These are phyloP conservation scores for Spirogloea muscicola DNA, from an alignment of 139 green algal species.

Conservation along the genomic window DNA sequence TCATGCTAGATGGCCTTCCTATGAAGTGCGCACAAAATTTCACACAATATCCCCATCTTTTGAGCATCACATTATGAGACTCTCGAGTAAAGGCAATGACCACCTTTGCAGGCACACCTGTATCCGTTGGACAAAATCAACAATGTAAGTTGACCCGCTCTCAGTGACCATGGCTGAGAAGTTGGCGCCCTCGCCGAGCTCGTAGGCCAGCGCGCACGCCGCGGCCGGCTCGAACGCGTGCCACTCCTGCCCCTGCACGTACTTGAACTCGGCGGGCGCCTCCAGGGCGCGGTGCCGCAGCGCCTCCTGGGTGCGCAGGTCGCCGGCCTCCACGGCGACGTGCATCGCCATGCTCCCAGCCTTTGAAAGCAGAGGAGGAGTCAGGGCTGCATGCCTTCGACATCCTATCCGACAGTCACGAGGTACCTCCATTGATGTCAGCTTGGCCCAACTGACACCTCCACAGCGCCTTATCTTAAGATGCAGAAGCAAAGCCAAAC, in stretches of 20 bases:
- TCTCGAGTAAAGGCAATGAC: too few species aligned
- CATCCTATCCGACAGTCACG: too few species aligned
- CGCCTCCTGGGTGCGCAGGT: slow-evolving; percentile 14
- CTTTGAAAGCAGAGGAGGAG: too few species aligned
- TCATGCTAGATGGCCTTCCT: not conserved
- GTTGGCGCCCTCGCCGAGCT: slow-evolving; percentile 31
- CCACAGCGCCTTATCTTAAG: too few species aligned
- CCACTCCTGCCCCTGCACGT: slow-evolving; percentile 18
- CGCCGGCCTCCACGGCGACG: slow-evolving; percentile 5
- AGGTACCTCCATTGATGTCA: too few species aligned
- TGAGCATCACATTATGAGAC: too few species aligned
- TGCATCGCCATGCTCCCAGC: too few species aligned
- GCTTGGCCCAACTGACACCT: too few species aligned
- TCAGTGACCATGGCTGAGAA: slow-evolving; percentile 18
- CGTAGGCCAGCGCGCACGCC: slow-evolving; percentile 10
- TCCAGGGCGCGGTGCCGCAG: slow-evolving; percentile 22
- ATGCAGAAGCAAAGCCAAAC: too few species aligned
- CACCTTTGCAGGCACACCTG: slow-evolving; percentile 8
- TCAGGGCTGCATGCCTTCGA: too few species aligned
- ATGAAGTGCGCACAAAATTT: too few species aligned
- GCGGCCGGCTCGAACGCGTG: slow-evolving; percentile 22
- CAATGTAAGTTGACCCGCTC: slow-evolving; percentile 31
- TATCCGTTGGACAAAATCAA: slow-evolving; percentile 37
- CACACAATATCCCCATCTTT: not conserved
- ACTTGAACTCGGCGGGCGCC: slow-evolving; percentile 8